Evolutionary conservation across 768 basidiomycete species (phyloP).

Genomic region (Auricularia cornea): DNA sequence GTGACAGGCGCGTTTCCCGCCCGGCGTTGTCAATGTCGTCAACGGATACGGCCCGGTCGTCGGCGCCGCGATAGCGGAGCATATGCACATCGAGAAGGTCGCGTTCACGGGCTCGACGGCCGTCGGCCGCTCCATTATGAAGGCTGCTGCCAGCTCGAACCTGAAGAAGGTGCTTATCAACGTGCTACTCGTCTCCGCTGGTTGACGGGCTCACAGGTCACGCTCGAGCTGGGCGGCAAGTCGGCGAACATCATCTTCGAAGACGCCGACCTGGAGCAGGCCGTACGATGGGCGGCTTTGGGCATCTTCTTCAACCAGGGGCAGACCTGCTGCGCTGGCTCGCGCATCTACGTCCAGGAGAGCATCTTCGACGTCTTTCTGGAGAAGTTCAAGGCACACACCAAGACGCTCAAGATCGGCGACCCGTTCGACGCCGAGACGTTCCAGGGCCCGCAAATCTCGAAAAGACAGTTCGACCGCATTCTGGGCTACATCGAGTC

Average conservation of each 20-base stretch:
- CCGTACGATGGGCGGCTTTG: slow-evolving; percentile 22
- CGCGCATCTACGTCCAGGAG: slow-evolving; percentile 83
- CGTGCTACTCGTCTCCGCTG: slow-evolving; percentile 88
- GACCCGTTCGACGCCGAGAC: too few relatives aligned
- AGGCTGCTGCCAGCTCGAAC: slow-evolving; percentile 91
- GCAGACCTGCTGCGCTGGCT: slow-evolving; percentile 90
- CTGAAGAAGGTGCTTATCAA: slow-evolving; percentile 85
- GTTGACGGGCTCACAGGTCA: slow-evolving; percentile 45
- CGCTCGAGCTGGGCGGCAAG: slow-evolving; percentile 15
- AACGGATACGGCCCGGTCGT: too few relatives aligned
- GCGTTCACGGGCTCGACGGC: slow-evolving; percentile 91
- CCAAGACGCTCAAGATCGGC: too few relatives aligned
- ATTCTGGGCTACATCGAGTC: slow-evolving; percentile 83
- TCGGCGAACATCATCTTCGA: too few relatives aligned
- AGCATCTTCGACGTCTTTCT: slow-evolving; percentile 79
- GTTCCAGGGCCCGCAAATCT: slow-evolving; percentile 79
- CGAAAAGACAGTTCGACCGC: slow-evolving; percentile 76
- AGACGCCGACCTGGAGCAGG: slow-evolving; percentile 84
- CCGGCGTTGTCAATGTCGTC: too few relatives aligned
- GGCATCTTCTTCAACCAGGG: slow-evolving; percentile 28
- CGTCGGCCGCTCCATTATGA: slow-evolving; percentile 85
- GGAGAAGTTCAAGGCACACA: too few relatives aligned
- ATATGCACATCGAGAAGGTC: slow-evolving; percentile 84
- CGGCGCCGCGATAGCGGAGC: slow-evolving; percentile 75
- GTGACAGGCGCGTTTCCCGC: slow-evolving; percentile 72